A percentile compares a stretch with the other conserved stretches of the same genome.
These are phyloP conservation scores for Solanum dulcamara DNA, from an alignment of 257 asterid species.

Conservation along the genomic window DNA sequence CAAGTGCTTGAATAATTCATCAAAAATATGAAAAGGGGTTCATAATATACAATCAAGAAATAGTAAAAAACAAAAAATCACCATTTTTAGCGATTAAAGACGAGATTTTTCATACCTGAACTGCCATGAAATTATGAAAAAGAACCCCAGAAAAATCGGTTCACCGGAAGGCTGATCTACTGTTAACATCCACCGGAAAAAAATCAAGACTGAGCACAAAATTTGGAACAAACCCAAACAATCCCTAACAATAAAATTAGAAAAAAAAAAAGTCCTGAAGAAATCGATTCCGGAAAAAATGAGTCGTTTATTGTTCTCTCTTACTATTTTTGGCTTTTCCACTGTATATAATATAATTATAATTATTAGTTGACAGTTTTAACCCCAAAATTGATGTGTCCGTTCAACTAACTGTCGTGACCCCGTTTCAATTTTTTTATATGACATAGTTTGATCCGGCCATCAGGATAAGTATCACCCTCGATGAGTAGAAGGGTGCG, in stretches of 20 bases:
- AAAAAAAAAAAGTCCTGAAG: neutral
- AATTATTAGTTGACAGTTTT: conserved; percentile 16
- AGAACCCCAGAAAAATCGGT: neutral
- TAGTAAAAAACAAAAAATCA: neutral
- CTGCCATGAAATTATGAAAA: neutral
- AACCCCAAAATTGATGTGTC: conserved; percentile 18
- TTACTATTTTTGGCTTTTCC: conserved; percentile 1
- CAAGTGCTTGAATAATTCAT: neutral
- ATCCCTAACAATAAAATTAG: neutral
- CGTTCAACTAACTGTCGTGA: conserved; percentile 26
- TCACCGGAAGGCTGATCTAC: neutral
- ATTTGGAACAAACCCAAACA: neutral
- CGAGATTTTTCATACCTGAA: conserved; percentile 27
- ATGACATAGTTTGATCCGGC: neutral
- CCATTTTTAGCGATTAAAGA: neutral
- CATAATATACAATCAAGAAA: neutral
- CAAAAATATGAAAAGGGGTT: neutral
- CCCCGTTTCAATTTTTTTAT: neutral
- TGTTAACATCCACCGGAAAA: neutral
- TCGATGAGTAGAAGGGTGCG: too few species aligned
- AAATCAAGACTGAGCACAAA: neutral
- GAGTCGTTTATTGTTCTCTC: conserved; percentile 11
- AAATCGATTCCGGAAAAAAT: conserved; percentile 11
- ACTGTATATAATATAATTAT: neutral
- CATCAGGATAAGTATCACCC: too few species aligned